These are phyloP conservation scores for Globisporangium paroecandrum DNA, from an alignment of 352 stramenopile species.

Conservation along the genomic window DNA sequence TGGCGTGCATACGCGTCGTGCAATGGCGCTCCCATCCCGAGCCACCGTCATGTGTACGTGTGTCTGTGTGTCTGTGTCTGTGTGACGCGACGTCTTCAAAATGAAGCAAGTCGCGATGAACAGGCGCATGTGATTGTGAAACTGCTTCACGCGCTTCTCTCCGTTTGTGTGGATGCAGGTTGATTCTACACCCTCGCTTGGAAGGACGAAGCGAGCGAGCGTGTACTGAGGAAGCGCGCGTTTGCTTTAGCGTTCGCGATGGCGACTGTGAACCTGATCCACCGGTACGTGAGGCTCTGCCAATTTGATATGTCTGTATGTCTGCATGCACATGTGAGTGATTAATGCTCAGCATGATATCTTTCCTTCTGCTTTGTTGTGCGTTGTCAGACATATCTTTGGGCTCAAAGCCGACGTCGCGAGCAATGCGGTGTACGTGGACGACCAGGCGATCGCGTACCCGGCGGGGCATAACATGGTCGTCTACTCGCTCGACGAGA, in stretches of 20 bases:
- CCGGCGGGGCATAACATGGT: constrained; percentile 87
- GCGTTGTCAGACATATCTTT: constrained; percentile 76
- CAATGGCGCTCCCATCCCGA: no score
- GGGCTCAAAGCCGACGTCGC: constrained; percentile 85
- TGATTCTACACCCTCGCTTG: background rate
- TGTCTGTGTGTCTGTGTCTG: no score
- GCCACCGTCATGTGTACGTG: no score
- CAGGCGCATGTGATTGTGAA: background rate
- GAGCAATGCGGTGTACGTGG: constrained; percentile 80
- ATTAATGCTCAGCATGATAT: background rate
- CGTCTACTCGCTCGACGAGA: constrained; percentile 88
- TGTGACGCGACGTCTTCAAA: no score
- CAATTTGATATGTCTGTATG: background rate
- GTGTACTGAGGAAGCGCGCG: background rate
- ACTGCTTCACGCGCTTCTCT: background rate
- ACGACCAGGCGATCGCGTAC: constrained; percentile 82
- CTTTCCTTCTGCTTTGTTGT: background rate
- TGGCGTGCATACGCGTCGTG: no score
- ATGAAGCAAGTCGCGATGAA: no score
- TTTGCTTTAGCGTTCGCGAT: constrained; percentile 15
- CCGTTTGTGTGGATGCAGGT: background rate
- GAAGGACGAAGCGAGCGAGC: background rate
- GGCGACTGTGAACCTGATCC: constrained; percentile 42
- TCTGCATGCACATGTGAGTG: background rate
- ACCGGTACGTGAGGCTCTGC: constrained; percentile 21